Evolutionary conservation across 116 monocot genomes (phyloP), one percentile per base, ranked within the genome.

Genomic region (Iris pallida): DNA sequence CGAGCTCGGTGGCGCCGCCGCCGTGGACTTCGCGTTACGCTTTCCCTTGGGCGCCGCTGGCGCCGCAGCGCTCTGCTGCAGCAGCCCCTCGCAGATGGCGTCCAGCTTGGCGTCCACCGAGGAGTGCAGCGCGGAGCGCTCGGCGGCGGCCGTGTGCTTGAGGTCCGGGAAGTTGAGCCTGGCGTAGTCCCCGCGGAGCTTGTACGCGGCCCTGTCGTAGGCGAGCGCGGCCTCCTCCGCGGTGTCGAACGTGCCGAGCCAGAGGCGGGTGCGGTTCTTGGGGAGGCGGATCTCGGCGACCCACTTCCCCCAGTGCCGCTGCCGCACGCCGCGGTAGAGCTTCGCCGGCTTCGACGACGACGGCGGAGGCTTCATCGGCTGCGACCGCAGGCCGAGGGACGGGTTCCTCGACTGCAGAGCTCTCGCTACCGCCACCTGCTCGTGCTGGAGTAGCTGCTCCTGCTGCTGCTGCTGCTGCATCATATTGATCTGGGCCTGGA

Each of bases 261-360:
- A 93, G 1, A 93, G 75, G 18, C 93, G 71, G 60, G 80, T 78
- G 57, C 89, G 75, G 82, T 84, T 89, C 74, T 84, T 82, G 7
- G 83, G 85, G 5, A 93, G 79, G 45, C 87, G 78, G 70, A 83
- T 87, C 87, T 89, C 94, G 3, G 87, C 87, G 58, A 88, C 89
- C 93, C 92, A 92, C 69, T 88, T 92, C 55, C 92, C 92, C 92
- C 83, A 85, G 47, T 92, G 92, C 76, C 92, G 68, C 76, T 92
- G 88, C 76, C 92, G 62, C 51, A 92, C 92, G 2, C 92, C 92
- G 5, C 92, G 77, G 61, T 92, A 92, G 7, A 83, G 81, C 75
- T 88, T 92, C 8, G 45, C 48, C 4, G 86, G 78, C 68, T 69
- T 78, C n/a, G 69, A 1, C 9, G 69, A 16, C 1, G 75, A 16